These are phyloP conservation scores for Aspergillus versicolor DNA, from an alignment of 2,329 filamentous ascomycete species.

Conservation along the genomic window DNA sequence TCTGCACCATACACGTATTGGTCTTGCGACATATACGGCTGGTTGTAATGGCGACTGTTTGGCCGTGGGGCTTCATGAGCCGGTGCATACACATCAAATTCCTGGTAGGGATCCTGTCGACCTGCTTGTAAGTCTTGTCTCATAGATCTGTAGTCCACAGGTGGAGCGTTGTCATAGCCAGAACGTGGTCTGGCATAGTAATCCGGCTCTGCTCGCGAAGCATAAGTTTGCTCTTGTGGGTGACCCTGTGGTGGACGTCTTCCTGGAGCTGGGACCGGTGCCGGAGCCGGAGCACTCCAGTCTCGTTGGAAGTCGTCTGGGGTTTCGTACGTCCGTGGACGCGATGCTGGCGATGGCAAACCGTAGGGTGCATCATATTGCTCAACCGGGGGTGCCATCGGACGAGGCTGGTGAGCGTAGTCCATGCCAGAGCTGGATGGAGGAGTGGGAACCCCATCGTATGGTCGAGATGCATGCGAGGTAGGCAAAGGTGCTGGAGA, in stretches of 20 bases:
- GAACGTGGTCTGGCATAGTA: constrained; percentile 22
- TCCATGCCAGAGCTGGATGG: constrained; percentile 58
- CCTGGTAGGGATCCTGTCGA: constrained; percentile 18
- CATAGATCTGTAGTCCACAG: constrained; percentile 23
- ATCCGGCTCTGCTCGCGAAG: constrained; percentile 2
- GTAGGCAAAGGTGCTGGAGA: constrained; percentile 35
- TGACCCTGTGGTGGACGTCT: constrained; percentile 21
- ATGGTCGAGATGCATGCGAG: constrained; percentile 25
- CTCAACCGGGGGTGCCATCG: constrained; percentile 59
- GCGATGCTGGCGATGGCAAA: constrained; percentile 27
- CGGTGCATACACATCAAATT: constrained; percentile 11
- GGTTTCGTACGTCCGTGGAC: constrained; percentile 29
- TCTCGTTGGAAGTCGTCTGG: constrained; percentile 30
- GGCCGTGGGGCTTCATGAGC: constrained; percentile 14
- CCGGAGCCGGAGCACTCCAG: constrained; percentile 21
- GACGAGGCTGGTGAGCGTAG: constrained; percentile 75
- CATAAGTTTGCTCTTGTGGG: constrained; percentile 23
- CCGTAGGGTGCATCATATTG: constrained; percentile 46
- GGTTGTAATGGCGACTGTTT: constrained; percentile 17
- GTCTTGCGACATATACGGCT: constrained; percentile 22
- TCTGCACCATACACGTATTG: constrained; percentile 23
- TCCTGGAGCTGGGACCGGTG: constrained; percentile 7
- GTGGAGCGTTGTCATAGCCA: constrained; percentile 25
- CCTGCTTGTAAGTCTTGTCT: constrained; percentile 20
- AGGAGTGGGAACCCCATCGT: constrained; percentile 20